phyloP scores from a whole-genome alignment of 331 rosid genomes.

The Arachis monticola region DNA sequence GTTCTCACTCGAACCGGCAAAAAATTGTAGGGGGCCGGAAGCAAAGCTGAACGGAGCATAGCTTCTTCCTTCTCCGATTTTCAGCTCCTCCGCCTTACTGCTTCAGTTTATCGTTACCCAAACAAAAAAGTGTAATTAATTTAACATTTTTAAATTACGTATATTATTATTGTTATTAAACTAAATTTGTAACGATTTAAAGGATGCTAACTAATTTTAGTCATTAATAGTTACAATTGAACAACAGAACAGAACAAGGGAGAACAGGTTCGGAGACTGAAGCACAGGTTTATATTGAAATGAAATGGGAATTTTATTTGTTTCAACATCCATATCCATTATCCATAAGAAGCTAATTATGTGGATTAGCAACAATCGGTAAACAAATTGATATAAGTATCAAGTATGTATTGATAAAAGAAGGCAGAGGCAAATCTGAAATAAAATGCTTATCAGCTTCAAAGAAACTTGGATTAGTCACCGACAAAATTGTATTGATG shows the following conservation, averaged over 20 bases:
- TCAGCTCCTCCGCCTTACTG: neutral
- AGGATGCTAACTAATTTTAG: neutral
- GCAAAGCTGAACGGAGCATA: slow-evolving; percentile 53
- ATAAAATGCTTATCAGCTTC: too few relatives aligned
- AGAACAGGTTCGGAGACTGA: neutral
- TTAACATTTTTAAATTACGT: too few relatives aligned
- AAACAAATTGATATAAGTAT: neutral
- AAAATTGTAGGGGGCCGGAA: slow-evolving; percentile 45
- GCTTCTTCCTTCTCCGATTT: neutral
- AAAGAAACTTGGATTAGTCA: too few relatives aligned
- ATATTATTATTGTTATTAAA: too few relatives aligned
- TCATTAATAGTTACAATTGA: neutral
- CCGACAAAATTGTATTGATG: too few relatives aligned
- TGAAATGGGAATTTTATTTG: too few relatives aligned
- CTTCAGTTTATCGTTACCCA: neutral
- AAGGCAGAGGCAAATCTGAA: too few relatives aligned
- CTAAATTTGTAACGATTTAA: too few relatives aligned
- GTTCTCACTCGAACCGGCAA: slow-evolving; percentile 15
- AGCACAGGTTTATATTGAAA: neutral
- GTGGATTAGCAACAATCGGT: neutral
- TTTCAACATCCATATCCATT: neutral
- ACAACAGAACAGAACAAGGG: neutral
- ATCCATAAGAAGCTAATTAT: neutral
- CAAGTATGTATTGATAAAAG: too few relatives aligned
- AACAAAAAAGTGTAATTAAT: too few relatives aligned